Conservation (phyloP, 768 basidiomycete genomes). For the Chalciporus chontae region DNA sequence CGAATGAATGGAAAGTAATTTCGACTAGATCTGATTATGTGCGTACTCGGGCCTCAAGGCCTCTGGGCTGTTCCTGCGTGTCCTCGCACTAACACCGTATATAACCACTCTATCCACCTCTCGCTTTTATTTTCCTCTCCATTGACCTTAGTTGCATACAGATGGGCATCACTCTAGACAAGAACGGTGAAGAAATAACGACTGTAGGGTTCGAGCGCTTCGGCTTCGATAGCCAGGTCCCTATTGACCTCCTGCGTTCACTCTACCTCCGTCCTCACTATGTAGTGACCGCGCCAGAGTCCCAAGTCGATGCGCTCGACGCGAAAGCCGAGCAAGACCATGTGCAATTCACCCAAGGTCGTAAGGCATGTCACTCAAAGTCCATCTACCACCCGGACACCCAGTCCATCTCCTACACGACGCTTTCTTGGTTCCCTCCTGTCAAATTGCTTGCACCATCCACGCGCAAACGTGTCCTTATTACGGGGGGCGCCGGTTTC, state of each 20-base stretch:
- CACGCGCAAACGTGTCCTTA: slow-evolving; percentile 82
- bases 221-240: slow-evolving; percentile 85
- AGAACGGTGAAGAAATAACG: slow-evolving; percentile 69
- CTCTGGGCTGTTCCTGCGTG: no score
- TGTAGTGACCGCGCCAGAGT: slow-evolving; percentile 42
- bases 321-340: slow-evolving; percentile 41
- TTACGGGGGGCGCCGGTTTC: slow-evolving; percentile 98
- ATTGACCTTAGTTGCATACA: slow-evolving; percentile 26
- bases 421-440: slow-evolving; percentile 87
- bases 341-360: slow-evolving; percentile 50
- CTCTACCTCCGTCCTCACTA: slow-evolving; percentile 87
- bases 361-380: slow-evolving; percentile 66
- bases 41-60: no score
- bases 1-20: slow-evolving; percentile 10
- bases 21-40: neutral
- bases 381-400: slow-evolving; percentile 81
- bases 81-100: no score
- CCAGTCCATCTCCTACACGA: slow-evolving; percentile 87
- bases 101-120: slow-evolving; percentile 10
- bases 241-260: slow-evolving; percentile 77
- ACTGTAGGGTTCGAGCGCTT: slow-evolving; percentile 83
- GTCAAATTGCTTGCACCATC: slow-evolving; percentile 81
- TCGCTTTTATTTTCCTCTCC: neutral
- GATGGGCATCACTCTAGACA: slow-evolving; percentile 63
- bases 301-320: slow-evolving; percentile 37